phyloP scores from a whole-genome alignment of 2,329 filamentous ascomycete genomes.

The Aspergillus caelatus region DNA sequence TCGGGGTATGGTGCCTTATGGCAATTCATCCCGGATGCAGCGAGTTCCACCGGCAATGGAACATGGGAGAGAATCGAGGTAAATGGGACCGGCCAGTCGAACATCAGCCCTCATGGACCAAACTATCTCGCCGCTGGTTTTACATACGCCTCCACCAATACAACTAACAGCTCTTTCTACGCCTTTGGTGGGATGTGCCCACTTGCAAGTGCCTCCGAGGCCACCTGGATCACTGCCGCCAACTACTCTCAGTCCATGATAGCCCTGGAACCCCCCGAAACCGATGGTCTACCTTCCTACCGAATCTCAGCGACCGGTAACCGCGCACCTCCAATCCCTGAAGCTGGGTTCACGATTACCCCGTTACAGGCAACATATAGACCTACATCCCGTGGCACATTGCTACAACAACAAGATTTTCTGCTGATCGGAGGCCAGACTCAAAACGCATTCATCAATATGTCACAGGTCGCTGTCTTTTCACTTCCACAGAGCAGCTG shows the following conservation, averaged over 20 bases:
- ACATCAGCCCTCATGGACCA: conserved; percentile 44
- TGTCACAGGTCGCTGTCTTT: conserved; percentile 87
- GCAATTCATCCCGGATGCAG: conserved; percentile 61
- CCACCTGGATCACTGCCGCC: conserved; percentile 68
- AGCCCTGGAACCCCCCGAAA: conserved; percentile 46
- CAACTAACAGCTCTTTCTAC: conserved; percentile 59
- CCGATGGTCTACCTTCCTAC: conserved; percentile 36
- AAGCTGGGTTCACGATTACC: conserved; percentile 86
- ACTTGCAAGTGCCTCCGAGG: conserved; percentile 41
- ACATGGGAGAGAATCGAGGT: conserved; percentile 55
- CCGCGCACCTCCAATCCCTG: conserved; percentile 70
- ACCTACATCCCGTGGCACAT: conserved; percentile 62
- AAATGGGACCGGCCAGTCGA: conserved; percentile 36
- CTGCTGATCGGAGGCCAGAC: conserved; percentile 87
- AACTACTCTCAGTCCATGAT: conserved; percentile 83
- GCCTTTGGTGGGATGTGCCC: conserved; percentile 92
- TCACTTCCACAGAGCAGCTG: conserved; percentile 83
- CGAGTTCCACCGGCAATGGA: conserved; percentile 51
- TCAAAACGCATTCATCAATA: conserved; percentile 82
- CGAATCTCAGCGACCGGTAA: conserved; percentile 51
- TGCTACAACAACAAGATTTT: conserved; percentile 75
- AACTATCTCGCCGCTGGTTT: conserved; percentile 65
- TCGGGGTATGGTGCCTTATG: conserved; percentile 63
- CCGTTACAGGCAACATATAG: conserved; percentile 70
- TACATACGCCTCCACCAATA: conserved; percentile 64